Evolutionary conservation across 192 early-diverging fungal genomes (phyloP).

Genomic region (Linnemannia schmuckeri): DNA sequence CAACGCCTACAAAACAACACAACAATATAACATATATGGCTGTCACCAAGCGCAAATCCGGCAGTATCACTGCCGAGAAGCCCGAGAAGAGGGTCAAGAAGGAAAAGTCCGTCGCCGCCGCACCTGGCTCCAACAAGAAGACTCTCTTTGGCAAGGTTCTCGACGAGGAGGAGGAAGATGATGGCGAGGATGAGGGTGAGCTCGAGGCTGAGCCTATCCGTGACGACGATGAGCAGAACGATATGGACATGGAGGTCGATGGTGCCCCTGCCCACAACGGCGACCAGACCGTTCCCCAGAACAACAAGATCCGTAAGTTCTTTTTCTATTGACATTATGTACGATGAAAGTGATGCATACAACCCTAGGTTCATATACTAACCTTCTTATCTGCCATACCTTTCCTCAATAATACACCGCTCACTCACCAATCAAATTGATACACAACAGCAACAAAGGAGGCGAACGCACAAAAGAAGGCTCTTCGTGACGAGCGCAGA

Average conservation of each 20-base stretch:
- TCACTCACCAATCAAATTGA: background rate
- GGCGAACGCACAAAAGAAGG: conserved; percentile 70
- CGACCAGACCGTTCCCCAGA: conserved; percentile 40
- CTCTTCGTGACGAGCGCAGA: conserved; percentile 70
- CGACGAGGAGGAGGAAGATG: conserved; percentile 26
- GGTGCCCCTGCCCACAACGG: background rate
- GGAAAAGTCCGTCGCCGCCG: conserved; percentile 21
- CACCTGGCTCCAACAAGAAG: conserved; percentile 34
- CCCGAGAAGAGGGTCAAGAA: conserved; percentile 55
- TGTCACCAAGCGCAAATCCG: conserved; percentile 53
- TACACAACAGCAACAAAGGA: conserved; percentile 56
- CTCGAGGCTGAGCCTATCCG: conserved; percentile 42
- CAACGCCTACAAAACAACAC: background rate
- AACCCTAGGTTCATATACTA: background rate
- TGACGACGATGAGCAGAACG: conserved; percentile 52
- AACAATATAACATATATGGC: conserved; percentile 26
- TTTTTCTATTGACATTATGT: background rate
- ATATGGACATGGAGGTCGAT: conserved; percentile 57
- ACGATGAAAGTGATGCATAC: background rate
- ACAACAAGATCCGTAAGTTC: conserved; percentile 39
- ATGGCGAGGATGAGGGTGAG: conserved; percentile 44
- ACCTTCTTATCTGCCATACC: background rate
- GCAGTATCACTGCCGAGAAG: conserved; percentile 44
- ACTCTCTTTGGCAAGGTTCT: conserved; percentile 49
- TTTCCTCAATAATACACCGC: background rate